Evolutionary conservation across 2,329 filamentous ascomycete genomes (phyloP), one percentile per base, ranked within the genome.

Genomic region (Arachnomyces sp.): DNA sequence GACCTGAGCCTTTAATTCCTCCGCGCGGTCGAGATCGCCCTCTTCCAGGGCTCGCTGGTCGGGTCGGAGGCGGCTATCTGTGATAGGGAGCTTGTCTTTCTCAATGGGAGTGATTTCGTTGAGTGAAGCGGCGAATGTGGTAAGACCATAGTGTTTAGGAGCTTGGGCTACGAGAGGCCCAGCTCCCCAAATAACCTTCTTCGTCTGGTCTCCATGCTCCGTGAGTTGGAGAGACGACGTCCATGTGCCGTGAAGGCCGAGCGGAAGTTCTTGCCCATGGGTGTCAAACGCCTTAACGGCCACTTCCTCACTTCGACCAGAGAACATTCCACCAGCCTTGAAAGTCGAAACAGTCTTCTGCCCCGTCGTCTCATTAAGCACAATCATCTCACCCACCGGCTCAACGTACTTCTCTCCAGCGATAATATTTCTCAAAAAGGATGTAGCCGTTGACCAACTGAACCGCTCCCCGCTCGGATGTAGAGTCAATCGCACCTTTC

Each of bases 371-470:
- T 98, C 92, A 59, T 90, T 90, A 49, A 78, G 68, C 28, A 98
- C 77, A 16, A 82, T 80, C 86, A 96, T 92, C 32, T 78, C 86
- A 34, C 89, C 89, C 1, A 93, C 86, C 0, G 92, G 92, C 65
- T 98, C 92, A 9, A 96, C 80, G 58, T 98, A 98, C 65, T 96
- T 98, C 64, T 98, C 92, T 30, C 92, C 92, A 53, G 94, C 90
- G 40, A 98, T 93, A 38, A 98, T 87, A 59, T 98, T 98, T 35
- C 92, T 80, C 40, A 98, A 67, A 65, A 95, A 96, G 49, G 85
- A 86, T 3, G 87, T 95, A 1, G 90, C 87, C 13, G 86, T 74
- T 34, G 77, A 83, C 87, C 88, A 98, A 52, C 82, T 89, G 67
- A 90, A 98, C 45, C 80, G 75, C 59, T 96, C 90, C 40, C 86